A percentile compares a stretch with the other conserved stretches of the same genome.
Evolutionary conservation across 1,284 basidiomycete species (phyloP).

Genomic region (Ganoderma sinense): DNA sequence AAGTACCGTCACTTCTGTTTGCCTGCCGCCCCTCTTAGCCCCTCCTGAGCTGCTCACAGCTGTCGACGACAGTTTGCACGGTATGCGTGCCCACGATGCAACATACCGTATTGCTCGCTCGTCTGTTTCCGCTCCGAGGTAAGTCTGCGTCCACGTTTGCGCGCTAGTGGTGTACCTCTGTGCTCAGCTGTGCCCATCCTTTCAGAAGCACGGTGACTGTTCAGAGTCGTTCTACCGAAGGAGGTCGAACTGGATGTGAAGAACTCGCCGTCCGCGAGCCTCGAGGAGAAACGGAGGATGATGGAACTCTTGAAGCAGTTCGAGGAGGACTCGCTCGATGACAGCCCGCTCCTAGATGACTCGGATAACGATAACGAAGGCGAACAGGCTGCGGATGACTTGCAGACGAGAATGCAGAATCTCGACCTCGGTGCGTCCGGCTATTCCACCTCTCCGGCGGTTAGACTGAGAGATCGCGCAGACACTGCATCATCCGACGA

Average conservation of each 20-base stretch:
- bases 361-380: slow-evolving; percentile 50
- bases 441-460: too few species aligned
- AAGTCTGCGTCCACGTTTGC: slow-evolving; percentile 34
- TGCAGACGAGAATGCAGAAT: slow-evolving; percentile 59
- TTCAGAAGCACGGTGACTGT: slow-evolving; percentile 70
- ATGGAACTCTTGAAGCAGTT: slow-evolving; percentile 74
- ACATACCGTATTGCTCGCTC: slow-evolving; percentile 82
- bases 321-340: slow-evolving; percentile 62
- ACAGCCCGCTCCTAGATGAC: slow-evolving; percentile 42
- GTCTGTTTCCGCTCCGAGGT: slow-evolving; percentile 80
- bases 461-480: too few species aligned
- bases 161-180: too few species aligned
- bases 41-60: slow-evolving; percentile 47
- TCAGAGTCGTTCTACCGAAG: slow-evolving; percentile 83
- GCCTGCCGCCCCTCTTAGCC: not conserved
- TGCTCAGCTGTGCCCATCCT: not conserved
- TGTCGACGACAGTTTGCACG: slow-evolving; percentile 78
- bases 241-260: slow-evolving; percentile 71
- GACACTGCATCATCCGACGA: slow-evolving; percentile 62
- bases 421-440: slow-evolving; percentile 67
- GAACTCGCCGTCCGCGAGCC: slow-evolving; percentile 56
- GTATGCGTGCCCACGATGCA: slow-evolving; percentile 84
- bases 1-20: slow-evolving; percentile 31
- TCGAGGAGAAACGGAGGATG: slow-evolving; percentile 67
- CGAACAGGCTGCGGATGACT: slow-evolving; percentile 48